Evolutionary conservation across 2,329 filamentous ascomycete genomes (phyloP).

Genomic region (Ophiocordyceps robertsii): DNA sequence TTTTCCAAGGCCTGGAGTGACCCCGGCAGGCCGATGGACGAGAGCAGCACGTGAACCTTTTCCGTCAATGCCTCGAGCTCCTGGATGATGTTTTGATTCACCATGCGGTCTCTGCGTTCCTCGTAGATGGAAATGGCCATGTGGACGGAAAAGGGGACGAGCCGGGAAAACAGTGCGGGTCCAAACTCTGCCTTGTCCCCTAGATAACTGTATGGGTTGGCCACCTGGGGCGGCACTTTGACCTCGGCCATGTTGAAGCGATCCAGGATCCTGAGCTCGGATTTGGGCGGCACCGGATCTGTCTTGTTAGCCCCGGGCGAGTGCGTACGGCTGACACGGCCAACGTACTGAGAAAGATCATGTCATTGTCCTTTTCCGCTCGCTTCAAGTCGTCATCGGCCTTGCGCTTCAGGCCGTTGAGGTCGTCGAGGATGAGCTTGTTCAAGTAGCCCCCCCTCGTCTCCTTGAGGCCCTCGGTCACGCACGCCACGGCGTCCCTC

Average conservation of each 20-base stretch:
- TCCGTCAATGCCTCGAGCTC: slow-evolving; percentile 73
- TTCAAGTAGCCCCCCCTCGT: slow-evolving; percentile 60
- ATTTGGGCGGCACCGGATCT: slow-evolving; percentile 73
- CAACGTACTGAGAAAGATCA: slow-evolving; percentile 72
- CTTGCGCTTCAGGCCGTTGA: slow-evolving; percentile 69
- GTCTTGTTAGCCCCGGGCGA: slow-evolving; percentile 15
- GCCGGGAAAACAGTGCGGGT: slow-evolving; percentile 71
- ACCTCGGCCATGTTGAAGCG: slow-evolving; percentile 79
- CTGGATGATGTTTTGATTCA: slow-evolving; percentile 77
- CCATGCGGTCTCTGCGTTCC: slow-evolving; percentile 76
- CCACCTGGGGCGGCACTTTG: slow-evolving; percentile 68
- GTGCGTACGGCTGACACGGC: neutral
- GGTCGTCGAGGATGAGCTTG: slow-evolving; percentile 66
- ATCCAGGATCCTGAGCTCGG: slow-evolving; percentile 74
- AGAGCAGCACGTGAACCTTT: slow-evolving; percentile 64
- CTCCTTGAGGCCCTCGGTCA: slow-evolving; percentile 78
- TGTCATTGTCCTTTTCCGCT: slow-evolving; percentile 90
- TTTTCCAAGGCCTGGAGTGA: slow-evolving; percentile 92
- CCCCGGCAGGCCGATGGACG: slow-evolving; percentile 77
- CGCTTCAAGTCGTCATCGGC: slow-evolving; percentile 81
- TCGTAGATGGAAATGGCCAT: slow-evolving; percentile 92
- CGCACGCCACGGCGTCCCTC: slow-evolving; percentile 67
- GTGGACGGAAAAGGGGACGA: slow-evolving; percentile 93
- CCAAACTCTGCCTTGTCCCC: slow-evolving; percentile 73
- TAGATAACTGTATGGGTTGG: slow-evolving; percentile 65